Evolutionary conservation across 805 yeast genomes (phyloP).

Genomic region (Yamadazyma ubonensis): DNA sequence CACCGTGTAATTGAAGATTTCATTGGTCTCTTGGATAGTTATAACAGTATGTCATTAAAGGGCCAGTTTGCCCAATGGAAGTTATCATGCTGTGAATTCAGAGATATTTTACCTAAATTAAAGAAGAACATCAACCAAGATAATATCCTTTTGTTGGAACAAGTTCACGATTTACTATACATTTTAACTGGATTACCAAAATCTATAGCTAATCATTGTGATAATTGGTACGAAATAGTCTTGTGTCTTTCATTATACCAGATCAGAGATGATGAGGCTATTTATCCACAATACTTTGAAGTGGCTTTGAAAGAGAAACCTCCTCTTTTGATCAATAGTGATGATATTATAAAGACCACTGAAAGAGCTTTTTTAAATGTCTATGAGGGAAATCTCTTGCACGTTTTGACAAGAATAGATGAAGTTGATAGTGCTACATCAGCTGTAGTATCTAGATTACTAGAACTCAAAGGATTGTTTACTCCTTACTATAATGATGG

Average conservation of each 20-base stretch:
- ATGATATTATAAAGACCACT: constrained; percentile 28
- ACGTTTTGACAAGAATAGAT: constrained; percentile 59
- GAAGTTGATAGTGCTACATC: constrained; percentile 61
- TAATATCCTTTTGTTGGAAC: constrained; percentile 29
- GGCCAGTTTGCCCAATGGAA: constrained; percentile 52
- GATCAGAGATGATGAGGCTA: constrained; percentile 44
- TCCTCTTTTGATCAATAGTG: constrained; percentile 32
- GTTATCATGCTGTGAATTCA: constrained; percentile 46
- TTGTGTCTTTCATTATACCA: constrained; percentile 57
- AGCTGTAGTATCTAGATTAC: constrained; percentile 57
- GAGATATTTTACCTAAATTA: constrained; percentile 38
- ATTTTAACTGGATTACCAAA: constrained; percentile 49
- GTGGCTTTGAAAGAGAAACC: constrained; percentile 35
- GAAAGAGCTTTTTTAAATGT: constrained; percentile 51
- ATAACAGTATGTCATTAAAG: constrained; percentile 39
- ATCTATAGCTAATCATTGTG: constrained; percentile 51
- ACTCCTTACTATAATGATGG: constrained; percentile 31
- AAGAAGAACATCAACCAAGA: constrained; percentile 24
- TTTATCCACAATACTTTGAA: constrained; percentile 34
- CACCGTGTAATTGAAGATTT: constrained; percentile 43
- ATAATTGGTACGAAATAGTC: constrained; percentile 68
- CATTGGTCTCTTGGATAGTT: constrained; percentile 35
- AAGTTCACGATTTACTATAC: constrained; percentile 42
- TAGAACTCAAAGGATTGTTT: constrained; percentile 64
- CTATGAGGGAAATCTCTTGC: constrained; percentile 54